Percentiles rank a stretch among this genome's conserved stretches.
Evolutionary conservation across 2,329 filamentous ascomycete genomes (phyloP).

Genomic region (Beauveria pseudobassiana): DNA sequence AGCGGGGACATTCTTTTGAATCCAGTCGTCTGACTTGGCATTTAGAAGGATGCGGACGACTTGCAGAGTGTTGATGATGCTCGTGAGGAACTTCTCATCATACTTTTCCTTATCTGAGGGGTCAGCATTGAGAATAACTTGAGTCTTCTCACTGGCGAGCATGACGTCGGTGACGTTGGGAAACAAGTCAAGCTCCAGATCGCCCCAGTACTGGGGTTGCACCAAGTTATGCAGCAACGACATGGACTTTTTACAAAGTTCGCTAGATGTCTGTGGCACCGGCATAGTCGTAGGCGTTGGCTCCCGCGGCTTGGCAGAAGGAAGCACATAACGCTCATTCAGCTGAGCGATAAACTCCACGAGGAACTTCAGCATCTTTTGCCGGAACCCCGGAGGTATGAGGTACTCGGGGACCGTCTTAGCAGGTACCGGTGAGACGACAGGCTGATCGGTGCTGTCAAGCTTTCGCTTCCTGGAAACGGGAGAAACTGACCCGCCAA

Average conservation of each 20-base stretch:
- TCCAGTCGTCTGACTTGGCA: conserved; percentile 84
- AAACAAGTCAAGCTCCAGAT: conserved; percentile 86
- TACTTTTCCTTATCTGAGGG: conserved; percentile 60
- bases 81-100: conserved; percentile 78
- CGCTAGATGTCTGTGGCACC: conserved; percentile 51
- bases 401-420: conserved; percentile 53
- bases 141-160: conserved; percentile 71
- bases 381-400: conserved; percentile 59
- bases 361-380: conserved; percentile 87
- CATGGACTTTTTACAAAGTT: conserved; percentile 81
- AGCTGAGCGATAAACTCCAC: conserved; percentile 91
- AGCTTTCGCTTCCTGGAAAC: conserved; percentile 67
- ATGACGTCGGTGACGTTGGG: conserved; percentile 84
- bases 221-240: conserved; percentile 75
- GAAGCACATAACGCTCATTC: conserved; percentile 74
- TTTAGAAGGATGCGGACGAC: conserved; percentile 85
- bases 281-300: conserved; percentile 35
- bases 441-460: conserved; percentile 49
- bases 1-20: conserved; percentile 65
- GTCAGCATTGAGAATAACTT: conserved; percentile 50
- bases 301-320: conserved; percentile 60
- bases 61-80: conserved; percentile 89
- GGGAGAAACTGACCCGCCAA: conserved; percentile 59
- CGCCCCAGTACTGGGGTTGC: conserved; percentile 82
- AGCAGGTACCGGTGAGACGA: conserved; percentile 47